Conservation (phyloP, 2,329 filamentous ascomycete species). For the Stachybotrys echinatus region DNA sequence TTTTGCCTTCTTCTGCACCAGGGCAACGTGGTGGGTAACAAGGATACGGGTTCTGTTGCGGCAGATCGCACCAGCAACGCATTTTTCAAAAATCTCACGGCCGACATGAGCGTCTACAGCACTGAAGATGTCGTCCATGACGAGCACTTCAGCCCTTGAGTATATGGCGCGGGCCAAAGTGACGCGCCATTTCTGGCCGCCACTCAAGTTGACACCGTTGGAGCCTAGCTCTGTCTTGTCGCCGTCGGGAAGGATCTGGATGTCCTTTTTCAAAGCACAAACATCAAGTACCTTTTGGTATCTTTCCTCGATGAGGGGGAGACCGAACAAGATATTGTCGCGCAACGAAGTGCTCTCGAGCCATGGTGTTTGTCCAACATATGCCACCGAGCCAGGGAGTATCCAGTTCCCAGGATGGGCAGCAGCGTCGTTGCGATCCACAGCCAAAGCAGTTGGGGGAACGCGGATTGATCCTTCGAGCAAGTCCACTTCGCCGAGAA, state of each 20-base stretch:
- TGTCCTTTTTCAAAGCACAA: constrained; percentile 70
- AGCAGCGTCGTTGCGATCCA: constrained; percentile 55
- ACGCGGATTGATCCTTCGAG: constrained; percentile 56
- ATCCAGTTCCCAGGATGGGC: constrained; percentile 65
- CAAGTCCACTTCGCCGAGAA: constrained; percentile 71
- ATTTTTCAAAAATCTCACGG: constrained; percentile 72
- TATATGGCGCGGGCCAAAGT: constrained; percentile 77
- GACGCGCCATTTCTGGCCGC: constrained; percentile 78
- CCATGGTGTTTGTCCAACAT: constrained; percentile 77
- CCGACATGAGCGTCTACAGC: constrained; percentile 79
- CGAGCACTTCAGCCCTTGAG: constrained; percentile 68
- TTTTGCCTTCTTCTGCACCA: constrained; percentile 66
- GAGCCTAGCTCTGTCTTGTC: constrained; percentile 78
- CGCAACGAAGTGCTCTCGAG: constrained; percentile 76
- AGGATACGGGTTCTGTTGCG: constrained; percentile 67
- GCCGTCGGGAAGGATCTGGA: constrained; percentile 70
- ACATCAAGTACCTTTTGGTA: constrained; percentile 67
- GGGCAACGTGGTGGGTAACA: constrained; percentile 73
- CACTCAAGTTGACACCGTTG: constrained; percentile 79
- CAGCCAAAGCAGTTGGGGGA: constrained; percentile 41
- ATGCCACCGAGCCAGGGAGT: constrained; percentile 64
- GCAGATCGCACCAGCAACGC: constrained; percentile 65
- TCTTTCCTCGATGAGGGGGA: constrained; percentile 63
- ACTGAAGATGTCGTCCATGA: constrained; percentile 82
- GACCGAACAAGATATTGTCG: constrained; percentile 73